These are phyloP conservation scores for Radiomyces spectabilis DNA, from an alignment of 192 early-diverging fungal genomes.

Conservation along the genomic window DNA sequence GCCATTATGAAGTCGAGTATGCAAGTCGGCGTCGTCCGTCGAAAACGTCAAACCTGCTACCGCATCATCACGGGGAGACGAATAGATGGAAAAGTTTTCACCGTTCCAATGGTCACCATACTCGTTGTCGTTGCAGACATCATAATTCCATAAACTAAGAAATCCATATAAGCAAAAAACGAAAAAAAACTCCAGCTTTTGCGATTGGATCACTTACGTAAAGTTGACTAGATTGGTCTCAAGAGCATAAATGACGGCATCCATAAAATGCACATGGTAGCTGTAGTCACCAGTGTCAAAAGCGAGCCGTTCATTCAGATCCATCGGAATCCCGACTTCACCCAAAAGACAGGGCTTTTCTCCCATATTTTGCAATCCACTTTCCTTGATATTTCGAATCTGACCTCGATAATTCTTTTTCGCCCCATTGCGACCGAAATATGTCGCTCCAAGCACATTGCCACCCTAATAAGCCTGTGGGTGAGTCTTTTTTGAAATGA, in stretches of 20 bases:
- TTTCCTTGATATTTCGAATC: slow-evolving; percentile 54
- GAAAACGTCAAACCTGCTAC: slow-evolving; percentile 2
- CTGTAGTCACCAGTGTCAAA: slow-evolving; percentile 66
- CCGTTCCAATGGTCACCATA: slow-evolving; percentile 83
- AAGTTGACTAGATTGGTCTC: slow-evolving; percentile 72
- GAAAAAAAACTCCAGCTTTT: neutral
- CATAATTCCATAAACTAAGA: slow-evolving; percentile 76
- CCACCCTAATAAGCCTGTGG: slow-evolving; percentile 58
- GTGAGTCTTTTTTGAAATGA: neutral
- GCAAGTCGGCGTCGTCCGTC: neutral
- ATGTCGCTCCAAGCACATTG: slow-evolving; percentile 65
- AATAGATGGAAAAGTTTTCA: slow-evolving; percentile 77
- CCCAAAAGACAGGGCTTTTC: slow-evolving; percentile 63
- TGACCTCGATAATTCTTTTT: slow-evolving; percentile 71
- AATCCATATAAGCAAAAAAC: neutral
- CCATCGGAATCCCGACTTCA: slow-evolving; percentile 84
- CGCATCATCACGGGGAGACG: slow-evolving; percentile 12
- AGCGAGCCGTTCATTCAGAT: slow-evolving; percentile 68
- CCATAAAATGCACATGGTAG: slow-evolving; percentile 67
- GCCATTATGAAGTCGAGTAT: slow-evolving; percentile 49
- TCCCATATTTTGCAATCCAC: slow-evolving; percentile 53
- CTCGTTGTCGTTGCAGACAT: slow-evolving; percentile 69
- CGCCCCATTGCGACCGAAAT: slow-evolving; percentile 70
- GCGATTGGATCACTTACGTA: slow-evolving; percentile 37
- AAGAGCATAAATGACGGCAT: slow-evolving; percentile 65